These are phyloP conservation scores for Ustilaginoidea virens DNA, from an alignment of 2,329 filamentous ascomycete genomes.

Conservation along the genomic window DNA sequence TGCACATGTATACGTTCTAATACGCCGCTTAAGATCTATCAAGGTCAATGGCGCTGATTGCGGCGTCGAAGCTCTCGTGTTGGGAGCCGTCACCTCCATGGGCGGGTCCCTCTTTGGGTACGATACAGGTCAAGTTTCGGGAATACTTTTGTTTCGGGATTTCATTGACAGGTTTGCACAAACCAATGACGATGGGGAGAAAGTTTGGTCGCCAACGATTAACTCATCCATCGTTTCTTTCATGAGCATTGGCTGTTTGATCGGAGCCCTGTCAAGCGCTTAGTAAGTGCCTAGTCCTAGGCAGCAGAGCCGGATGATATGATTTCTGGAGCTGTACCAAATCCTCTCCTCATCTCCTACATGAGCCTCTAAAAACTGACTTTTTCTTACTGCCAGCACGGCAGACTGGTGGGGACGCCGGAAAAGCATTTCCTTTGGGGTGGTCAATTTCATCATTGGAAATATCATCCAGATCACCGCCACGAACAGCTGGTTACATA, in stretches of 20 bases:
- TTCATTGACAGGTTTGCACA: constrained; percentile 42
- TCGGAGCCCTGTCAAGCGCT: constrained; percentile 37
- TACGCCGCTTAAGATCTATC: too few species aligned
- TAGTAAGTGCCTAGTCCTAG: constrained; percentile 17
- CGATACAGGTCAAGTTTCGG: constrained; percentile 45
- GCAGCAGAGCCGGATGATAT: too few species aligned
- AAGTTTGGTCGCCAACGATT: constrained; percentile 24
- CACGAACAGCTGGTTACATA: constrained; percentile 43
- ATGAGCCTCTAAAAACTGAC: too few species aligned
- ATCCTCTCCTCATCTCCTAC: too few species aligned
- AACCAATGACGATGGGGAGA: constrained; percentile 20
- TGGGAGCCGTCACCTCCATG: constrained; percentile 38
- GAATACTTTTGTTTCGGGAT: constrained; percentile 33
- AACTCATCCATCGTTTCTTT: constrained; percentile 39
- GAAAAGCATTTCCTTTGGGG: constrained; percentile 35
- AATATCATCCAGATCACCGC: constrained; percentile 52
- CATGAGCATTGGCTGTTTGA: constrained; percentile 37
- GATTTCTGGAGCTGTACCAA: too few species aligned
- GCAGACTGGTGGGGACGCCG: constrained; percentile 43
- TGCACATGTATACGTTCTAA: too few species aligned
- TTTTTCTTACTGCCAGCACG: constrained; percentile 16
- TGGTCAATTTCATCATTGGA: constrained; percentile 44
- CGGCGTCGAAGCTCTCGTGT: constrained; percentile 22
- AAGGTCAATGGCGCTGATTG: constrained; percentile 27
- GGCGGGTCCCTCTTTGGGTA: constrained; percentile 50